Conservation (phyloP, 108 stramenopile genomes). For the Nannochloropsis gaditana region DNA sequence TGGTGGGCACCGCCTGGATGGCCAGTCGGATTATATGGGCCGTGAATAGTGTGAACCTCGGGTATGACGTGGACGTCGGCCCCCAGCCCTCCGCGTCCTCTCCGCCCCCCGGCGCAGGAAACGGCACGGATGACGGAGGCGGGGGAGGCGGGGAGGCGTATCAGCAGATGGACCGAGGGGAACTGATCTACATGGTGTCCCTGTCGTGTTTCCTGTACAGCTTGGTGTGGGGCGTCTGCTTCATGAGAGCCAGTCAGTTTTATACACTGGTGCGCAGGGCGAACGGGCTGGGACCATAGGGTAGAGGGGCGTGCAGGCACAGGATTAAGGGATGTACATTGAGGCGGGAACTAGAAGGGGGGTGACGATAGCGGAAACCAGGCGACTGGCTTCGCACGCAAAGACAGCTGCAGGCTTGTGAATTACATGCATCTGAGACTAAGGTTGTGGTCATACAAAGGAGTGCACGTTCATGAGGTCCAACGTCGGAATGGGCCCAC, state of each 20-base stretch:
- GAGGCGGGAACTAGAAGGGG: too few relatives aligned
- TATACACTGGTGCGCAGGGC: background rate
- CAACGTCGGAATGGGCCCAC: too few relatives aligned
- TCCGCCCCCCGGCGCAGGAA: background rate
- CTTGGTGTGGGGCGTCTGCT: slow-evolving; percentile 12
- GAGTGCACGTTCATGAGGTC: too few relatives aligned
- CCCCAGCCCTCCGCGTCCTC: background rate
- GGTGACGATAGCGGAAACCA: too few relatives aligned
- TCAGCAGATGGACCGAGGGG: background rate
- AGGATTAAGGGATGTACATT: too few relatives aligned
- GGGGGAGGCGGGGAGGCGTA: background rate
- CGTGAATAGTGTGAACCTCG: background rate
- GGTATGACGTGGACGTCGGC: background rate
- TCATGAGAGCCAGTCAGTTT: background rate
- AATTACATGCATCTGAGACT: too few relatives aligned
- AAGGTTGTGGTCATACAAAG: too few relatives aligned
- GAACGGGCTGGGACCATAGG: background rate
- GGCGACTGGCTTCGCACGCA: too few relatives aligned
- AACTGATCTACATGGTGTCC: slow-evolving; percentile 8
- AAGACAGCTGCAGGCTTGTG: too few relatives aligned
- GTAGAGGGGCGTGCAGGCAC: background rate
- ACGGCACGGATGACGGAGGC: background rate
- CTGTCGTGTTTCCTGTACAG: background rate
- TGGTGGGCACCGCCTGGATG: background rate
- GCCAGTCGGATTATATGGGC: background rate